Base-by-base conservation (phyloP, 2,329 filamentous ascomycete genomes). In the Exophiala calicioides region DNA sequence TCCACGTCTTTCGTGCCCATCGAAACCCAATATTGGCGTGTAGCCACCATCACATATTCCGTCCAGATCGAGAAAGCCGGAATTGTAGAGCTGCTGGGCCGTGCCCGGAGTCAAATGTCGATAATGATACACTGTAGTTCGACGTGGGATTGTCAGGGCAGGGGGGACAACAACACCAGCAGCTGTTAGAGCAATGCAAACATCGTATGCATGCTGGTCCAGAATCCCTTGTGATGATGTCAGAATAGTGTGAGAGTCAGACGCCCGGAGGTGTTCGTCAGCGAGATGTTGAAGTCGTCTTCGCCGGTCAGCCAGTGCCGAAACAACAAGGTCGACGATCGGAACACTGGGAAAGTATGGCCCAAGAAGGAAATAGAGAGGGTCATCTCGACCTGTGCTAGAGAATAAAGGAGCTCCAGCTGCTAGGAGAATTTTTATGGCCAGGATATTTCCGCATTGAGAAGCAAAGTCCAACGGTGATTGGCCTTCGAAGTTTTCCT, bases 81-180 rank as follows among this genome's bases (percentile, higher is more conserved):
- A 10, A 34, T 34, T 18, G n/a, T 15, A 44, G 3, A 44, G n/a
- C 9, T 20, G 34, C 31, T 44, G 30, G 5, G 40, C 40, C 3
- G 3, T 4, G 8, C 18, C 7, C 6, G 24, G 19, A 5, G 2
- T 2, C 2, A 36, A 1, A 4, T 2, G 1, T 6, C 2, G 9
- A n/a, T 12, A 4, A 35, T 44, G 40, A n/a, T 32, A 44, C 13
- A 44, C 18, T 15, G 40, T 44, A 6, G 9, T 24, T 23, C 35
- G 40, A 3, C 5, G 12, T 26, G 31, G 31, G 35, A 10, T 29
- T 16, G 21, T 19, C 9, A 33, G 31, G 26, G 31, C 40, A n/a
- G n/a, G 8, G 12, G 21, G 31, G 15, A 21, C 9, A 4, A 23
- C 19, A 30, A 35, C 32, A 3, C 40, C 40, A 6, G 31, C 20